Percentiles rank a stretch among this genome's conserved stretches.
Conservation (phyloP, 345 rosid species). For the Microcos paniculata region DNA sequence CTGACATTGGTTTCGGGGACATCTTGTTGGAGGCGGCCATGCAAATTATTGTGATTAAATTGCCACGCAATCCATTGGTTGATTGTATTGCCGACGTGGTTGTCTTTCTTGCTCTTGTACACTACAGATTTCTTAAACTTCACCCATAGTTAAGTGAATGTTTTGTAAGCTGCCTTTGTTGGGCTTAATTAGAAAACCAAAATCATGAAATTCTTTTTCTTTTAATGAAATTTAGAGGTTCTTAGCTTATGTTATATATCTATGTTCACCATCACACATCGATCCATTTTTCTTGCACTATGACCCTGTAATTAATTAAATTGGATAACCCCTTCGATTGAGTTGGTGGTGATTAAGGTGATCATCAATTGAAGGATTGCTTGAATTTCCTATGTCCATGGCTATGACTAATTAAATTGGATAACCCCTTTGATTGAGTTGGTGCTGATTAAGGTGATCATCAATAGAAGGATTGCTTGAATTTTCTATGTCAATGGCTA, state of each 20-base stretch:
- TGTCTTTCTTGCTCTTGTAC: no score
- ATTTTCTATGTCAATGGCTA: conserved; percentile 72
- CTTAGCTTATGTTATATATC: conserved; percentile 85
- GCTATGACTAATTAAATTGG: conserved; percentile 80
- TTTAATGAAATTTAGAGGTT: not conserved
- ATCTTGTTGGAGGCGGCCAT: no score
- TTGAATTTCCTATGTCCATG: conserved; percentile 61
- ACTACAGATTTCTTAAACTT: no score
- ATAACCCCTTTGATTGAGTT: conserved; percentile 88
- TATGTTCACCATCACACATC: conserved; percentile 55
- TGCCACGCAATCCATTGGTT: no score
- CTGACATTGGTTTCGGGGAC: no score
- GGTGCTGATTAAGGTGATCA: conserved; percentile 69
- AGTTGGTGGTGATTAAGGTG: conserved; percentile 74
- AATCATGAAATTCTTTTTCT: not conserved
- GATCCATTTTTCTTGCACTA: conserved; percentile 56
- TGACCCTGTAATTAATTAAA: conserved; percentile 59
- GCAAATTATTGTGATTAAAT: no score
- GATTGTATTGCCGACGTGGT: no score
- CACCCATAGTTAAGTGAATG: no score
- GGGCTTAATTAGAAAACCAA: not conserved
- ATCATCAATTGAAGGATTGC: conserved; percentile 50
- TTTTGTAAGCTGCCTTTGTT: no score
- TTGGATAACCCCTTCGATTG: conserved; percentile 85
- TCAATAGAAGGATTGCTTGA: conserved; percentile 45